Evolutionary conservation across 352 stramenopile genomes (phyloP), one percentile per base, ranked within the genome.

Genomic region (Phytophthora kernoviae): DNA sequence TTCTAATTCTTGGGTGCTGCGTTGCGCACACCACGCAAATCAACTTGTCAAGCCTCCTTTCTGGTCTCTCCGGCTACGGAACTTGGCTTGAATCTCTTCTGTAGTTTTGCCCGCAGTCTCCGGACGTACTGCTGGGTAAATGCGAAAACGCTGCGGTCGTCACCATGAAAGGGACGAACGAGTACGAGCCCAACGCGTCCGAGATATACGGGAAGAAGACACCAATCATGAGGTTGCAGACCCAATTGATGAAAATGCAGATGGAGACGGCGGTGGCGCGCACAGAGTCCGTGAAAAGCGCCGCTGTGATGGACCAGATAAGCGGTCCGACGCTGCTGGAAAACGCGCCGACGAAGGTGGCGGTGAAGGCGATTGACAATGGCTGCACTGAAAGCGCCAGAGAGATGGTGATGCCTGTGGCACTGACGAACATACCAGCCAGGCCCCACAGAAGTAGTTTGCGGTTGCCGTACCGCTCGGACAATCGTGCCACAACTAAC

Each of bases 71-170:
- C 11, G 11, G 34, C 20, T 30, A 1, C 60, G 62, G 45, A 81
- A 83, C 44, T 62, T 57, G 11, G 24, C 48, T 27, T 80, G 74
- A 60, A 87, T 87, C 48, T 81, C 72, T 10, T 79, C 63, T 40
- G 39, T 71, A 5, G 78, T 80, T 30, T 81, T 81, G 40, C 70
- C 67, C n/a, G 60, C 67, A 6, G 78, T 88, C 47, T 88, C 78
- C 3, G 78, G 78, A 11, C 85, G 45, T 24, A 56, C 24, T 6
- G 24, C 24, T 30, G 47, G 32, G 50, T 52, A 47, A 54, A 68
- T 21, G 68, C 60, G 48, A 79, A 85, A 9, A 59, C 0, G 36
- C 1, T n/a, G 59, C 57, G 15, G 81, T 39, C 12, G 57, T 67
- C 1, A 43, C 47, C 34, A 88, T 61, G 65, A 83, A 80, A 14